Percentiles rank a stretch among this genome's conserved stretches.
Conservation (phyloP, 441 rosid genomes). For the Erodium moschatum region DNA sequence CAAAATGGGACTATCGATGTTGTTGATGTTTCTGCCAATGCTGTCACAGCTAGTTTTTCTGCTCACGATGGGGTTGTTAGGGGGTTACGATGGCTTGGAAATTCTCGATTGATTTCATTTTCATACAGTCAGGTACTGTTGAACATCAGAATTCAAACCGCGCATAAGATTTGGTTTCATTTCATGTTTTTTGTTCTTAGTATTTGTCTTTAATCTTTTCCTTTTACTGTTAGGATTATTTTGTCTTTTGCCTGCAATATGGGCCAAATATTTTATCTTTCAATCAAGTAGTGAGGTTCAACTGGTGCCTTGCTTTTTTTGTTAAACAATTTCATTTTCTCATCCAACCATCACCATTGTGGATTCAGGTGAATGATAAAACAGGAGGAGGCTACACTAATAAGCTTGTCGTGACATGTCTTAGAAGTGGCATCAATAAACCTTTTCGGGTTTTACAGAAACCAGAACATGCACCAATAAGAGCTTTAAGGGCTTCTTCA, state of each 20-base stretch:
- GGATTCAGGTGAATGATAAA: conserved; percentile 75
- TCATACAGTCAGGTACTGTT: conserved; percentile 71
- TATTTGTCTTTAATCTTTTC: not conserved
- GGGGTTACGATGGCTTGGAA: conserved; percentile 96
- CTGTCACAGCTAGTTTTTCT: conserved; percentile 77
- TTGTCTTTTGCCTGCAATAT: not conserved
- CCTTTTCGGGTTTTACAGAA: conserved; percentile 84
- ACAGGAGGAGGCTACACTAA: conserved; percentile 74
- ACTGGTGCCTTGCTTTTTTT: conserved; percentile 9
- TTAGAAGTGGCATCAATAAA: conserved; percentile 86
- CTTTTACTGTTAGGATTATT: not conserved
- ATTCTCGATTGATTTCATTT: conserved; percentile 91
- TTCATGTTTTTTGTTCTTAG: not conserved
- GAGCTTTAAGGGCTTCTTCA: conserved; percentile 90
- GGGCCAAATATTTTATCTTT: not conserved
- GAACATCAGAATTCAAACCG: conserved; percentile 9
- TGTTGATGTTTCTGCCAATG: conserved; percentile 87
- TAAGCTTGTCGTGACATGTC: conserved; percentile 79
- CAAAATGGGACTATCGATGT: conserved; percentile 77
- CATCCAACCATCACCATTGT: conserved; percentile 17
- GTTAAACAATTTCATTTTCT: not conserved
- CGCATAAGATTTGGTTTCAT: conserved; percentile 1
- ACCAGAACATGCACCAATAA: conserved; percentile 89
- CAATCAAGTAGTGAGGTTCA: not conserved
- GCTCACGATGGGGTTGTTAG: conserved; percentile 72